Percentiles rank a stretch among this genome's conserved stretches.
These are phyloP conservation scores for Aspergillus hortae DNA, from an alignment of 2,329 filamentous ascomycete species.

Conservation along the genomic window DNA sequence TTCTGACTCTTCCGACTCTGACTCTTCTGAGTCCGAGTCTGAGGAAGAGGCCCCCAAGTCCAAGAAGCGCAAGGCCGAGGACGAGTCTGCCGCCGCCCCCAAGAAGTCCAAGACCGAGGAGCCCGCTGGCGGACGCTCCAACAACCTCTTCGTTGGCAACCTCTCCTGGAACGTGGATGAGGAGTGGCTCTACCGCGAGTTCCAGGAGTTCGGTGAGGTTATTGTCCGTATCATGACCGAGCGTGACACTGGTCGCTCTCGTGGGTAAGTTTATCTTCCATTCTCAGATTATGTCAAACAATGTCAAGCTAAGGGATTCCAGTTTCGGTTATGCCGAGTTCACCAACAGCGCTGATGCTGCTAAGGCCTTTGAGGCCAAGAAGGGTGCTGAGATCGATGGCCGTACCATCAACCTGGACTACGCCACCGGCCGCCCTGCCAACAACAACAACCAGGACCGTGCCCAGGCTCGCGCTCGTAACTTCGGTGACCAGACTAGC, in stretches of 20 bases:
- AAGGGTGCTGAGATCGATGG: slow-evolving; percentile 70
- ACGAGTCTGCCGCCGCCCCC: slow-evolving; percentile 37
- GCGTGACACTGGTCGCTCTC: slow-evolving; percentile 74
- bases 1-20: slow-evolving; percentile 19
- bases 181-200: slow-evolving; percentile 73
- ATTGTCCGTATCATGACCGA: slow-evolving; percentile 79
- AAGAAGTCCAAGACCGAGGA: slow-evolving; percentile 63
- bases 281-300: neutral
- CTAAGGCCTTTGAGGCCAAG: slow-evolving; percentile 71
- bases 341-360: slow-evolving; percentile 61
- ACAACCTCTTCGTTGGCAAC: slow-evolving; percentile 84
- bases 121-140: slow-evolving; percentile 27
- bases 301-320: neutral
- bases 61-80: slow-evolving; percentile 51
- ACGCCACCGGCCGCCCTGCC: slow-evolving; percentile 64
- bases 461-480: slow-evolving; percentile 48
- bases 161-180: slow-evolving; percentile 90
- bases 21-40: slow-evolving; percentile 28
- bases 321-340: slow-evolving; percentile 92
- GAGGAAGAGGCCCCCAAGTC: slow-evolving; percentile 31
- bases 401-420: slow-evolving; percentile 74
- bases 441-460: slow-evolving; percentile 57
- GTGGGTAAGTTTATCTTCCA: slow-evolving; percentile 55
- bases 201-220: slow-evolving; percentile 73
- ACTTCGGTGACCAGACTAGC: slow-evolving; percentile 74